Base-by-base conservation (phyloP, 1,284 basidiomycete genomes). In the Cystobasidiaceae sp. region DNA sequence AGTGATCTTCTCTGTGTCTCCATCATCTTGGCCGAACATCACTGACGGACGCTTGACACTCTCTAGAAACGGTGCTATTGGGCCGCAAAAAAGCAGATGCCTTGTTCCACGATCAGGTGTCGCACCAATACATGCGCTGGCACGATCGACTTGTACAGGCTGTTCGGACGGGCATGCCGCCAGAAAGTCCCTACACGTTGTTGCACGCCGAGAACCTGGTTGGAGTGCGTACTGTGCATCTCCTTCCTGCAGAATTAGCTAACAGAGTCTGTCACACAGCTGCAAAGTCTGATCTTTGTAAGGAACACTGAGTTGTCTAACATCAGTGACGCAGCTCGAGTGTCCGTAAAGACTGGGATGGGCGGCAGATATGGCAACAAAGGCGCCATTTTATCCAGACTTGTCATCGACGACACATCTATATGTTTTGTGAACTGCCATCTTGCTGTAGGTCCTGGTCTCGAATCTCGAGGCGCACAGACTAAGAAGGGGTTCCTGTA, bases 391-490 rank as follows among this genome's bases (percentile, higher is more conserved):
- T 84, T 96, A 17, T 83, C 90, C 1, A 84, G 94, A n/a, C 83
- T 97, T 67, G 84, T 92, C 8, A 80, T 97, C 37, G 91, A 93
- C 70, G 91, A 97, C 78, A 88, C 90, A 1, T 93, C 90, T 0
- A 77, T 97, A 27, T 97, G 92, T 75, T 88, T 97, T 73, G 85
- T 97, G 79, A 98, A 98, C 77, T 91, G 90, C 71, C 94, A 98
- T 80, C 81, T 98, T 55, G 94, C 93, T 4, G 93, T 94, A 2
- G 93, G 94, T 1, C 84, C 68, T 86, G 89, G 50, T 83, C 89
- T 13, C 15, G 17, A 17, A n/a, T n/a, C 3, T 8, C 23, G 45
- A 30, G 8, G 25, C 30, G 32, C 15, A 28, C 15, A 30, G 41
- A 11, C 50, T 62, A n/a, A 52, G 7, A 3, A n/a, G 4, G 90